Evolutionary conservation across 139 green algal genomes (phyloP).

Genomic region (Chlorella vulgaris): DNA sequence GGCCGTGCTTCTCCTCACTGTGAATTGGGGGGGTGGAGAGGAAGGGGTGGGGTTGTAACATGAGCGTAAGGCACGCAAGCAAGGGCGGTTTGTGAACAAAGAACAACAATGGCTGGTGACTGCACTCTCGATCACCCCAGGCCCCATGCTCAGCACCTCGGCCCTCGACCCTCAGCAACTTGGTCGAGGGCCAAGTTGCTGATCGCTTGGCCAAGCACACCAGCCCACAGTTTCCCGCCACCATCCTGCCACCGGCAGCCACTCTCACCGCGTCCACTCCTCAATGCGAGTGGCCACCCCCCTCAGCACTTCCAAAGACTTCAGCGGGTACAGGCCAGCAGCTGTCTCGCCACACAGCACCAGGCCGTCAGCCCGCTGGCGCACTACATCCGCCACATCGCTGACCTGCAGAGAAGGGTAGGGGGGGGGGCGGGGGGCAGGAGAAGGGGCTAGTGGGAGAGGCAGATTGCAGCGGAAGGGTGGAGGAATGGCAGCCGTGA

Average conservation of each 20-base stretch:
- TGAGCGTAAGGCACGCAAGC: too few species aligned
- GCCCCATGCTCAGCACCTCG: too few species aligned
- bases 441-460: too few species aligned
- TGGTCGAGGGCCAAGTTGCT: too few species aligned
- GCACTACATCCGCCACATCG: slow-evolving; percentile 82
- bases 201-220: too few species aligned
- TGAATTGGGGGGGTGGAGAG: not conserved
- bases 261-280: slow-evolving; percentile 53
- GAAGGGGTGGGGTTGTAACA: not conserved
- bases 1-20: slow-evolving; percentile 61
- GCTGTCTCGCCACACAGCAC: slow-evolving; percentile 89
- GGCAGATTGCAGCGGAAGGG: too few species aligned
- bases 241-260: too few species aligned
- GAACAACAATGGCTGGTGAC: too few species aligned
- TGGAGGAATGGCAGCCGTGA: too few species aligned
- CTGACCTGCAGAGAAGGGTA: slow-evolving; percentile 55
- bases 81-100: not conserved
- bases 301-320: slow-evolving; percentile 76
- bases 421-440: not conserved
- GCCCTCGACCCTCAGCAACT: too few species aligned
- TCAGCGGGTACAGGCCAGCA: slow-evolving; percentile 75
- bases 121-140: too few species aligned
- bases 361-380: slow-evolving; percentile 82
- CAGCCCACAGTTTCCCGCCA: too few species aligned
- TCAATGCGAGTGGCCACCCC: slow-evolving; percentile 64